Conservation (phyloP, 305 asterid genomes). For the Fraxinus nigra region DNA sequence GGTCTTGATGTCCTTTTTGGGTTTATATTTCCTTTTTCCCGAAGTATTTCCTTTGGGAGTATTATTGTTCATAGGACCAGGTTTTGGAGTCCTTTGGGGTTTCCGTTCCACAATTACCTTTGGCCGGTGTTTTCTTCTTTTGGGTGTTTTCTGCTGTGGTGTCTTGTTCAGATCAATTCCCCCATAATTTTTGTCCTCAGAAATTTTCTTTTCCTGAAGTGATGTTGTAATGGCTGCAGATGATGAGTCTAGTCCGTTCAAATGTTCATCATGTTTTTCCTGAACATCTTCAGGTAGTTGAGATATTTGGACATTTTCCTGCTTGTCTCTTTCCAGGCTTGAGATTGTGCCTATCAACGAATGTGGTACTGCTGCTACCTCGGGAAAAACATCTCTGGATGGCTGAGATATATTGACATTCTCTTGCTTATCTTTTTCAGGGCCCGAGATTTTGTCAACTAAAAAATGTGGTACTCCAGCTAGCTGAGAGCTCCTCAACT, state of each 20-base stretch:
- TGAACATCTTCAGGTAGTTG: conserved; percentile 32
- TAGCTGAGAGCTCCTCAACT: conserved; percentile 34
- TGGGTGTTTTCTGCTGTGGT: conserved; percentile 63
- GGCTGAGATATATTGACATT: conserved; percentile 24
- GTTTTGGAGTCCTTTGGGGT: conserved; percentile 56
- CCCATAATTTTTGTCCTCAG: conserved; percentile 35
- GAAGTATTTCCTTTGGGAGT: conserved; percentile 39
- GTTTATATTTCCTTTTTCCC: conserved; percentile 59
- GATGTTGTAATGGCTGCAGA: conserved; percentile 29
- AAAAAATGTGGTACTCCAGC: conserved; percentile 34
- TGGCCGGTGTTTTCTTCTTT: conserved; percentile 79
- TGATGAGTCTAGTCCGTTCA: conserved; percentile 29
- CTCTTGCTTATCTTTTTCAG: conserved; percentile 38
- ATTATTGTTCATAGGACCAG: conserved; percentile 33
- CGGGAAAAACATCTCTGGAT: conserved; percentile 23
- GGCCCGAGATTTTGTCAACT: conserved; percentile 28
- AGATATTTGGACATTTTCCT: conserved; percentile 26
- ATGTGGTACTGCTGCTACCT: not conserved
- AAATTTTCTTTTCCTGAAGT: conserved; percentile 30
- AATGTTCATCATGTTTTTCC: conserved; percentile 30
- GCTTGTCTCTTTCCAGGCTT: conserved; percentile 36
- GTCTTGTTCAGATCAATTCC: conserved; percentile 73
- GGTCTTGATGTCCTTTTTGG: conserved; percentile 38
- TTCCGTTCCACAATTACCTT: conserved; percentile 80
- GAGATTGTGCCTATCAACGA: conserved; percentile 27